A percentile compares a stretch with the other conserved stretches of the same genome.
Conservation (phyloP, 2,329 filamentous ascomycete genomes). For the Botrytis porri region DNA sequence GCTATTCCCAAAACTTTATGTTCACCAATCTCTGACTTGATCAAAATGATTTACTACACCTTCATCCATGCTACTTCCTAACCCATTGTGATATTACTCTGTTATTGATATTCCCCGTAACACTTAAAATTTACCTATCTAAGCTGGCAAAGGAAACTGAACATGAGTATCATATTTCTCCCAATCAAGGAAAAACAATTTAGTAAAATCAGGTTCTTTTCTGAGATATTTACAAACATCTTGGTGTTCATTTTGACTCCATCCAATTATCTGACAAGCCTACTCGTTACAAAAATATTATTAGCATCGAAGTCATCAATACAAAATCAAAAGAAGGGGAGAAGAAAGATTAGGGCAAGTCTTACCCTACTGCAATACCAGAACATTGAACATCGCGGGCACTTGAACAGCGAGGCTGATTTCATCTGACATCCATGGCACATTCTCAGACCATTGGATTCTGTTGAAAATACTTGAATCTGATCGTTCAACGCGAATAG, state of each 20-base stretch:
- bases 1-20: too few relatives aligned
- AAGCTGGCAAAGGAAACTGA: conserved; percentile 27
- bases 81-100: too few relatives aligned
- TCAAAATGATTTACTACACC: accelerated
- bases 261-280: conserved; percentile 32
- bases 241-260: conserved; percentile 36
- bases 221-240: conserved; percentile 34
- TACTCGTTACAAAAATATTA: conserved; percentile 18
- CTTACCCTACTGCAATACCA: conserved; percentile 35
- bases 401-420: conserved; percentile 25
- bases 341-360: background rate
- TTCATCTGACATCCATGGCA: conserved; percentile 29
- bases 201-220: conserved; percentile 32
- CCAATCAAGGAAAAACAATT: conserved; percentile 33
- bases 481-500: conserved; percentile 26
- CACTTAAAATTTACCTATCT: background rate
- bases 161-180: conserved; percentile 31
- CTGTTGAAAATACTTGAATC: conserved; percentile 29
- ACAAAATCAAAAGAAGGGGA: background rate
- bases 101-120: background rate
- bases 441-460: conserved; percentile 27
- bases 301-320: conserved; percentile 18
- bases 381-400: conserved; percentile 30
- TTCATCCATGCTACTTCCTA: background rate
- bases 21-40: background rate